A percentile compares a stretch with the other conserved stretches of the same genome.
These are phyloP conservation scores for Suillus decipiens DNA, from an alignment of 768 basidiomycete species.

Conservation along the genomic window DNA sequence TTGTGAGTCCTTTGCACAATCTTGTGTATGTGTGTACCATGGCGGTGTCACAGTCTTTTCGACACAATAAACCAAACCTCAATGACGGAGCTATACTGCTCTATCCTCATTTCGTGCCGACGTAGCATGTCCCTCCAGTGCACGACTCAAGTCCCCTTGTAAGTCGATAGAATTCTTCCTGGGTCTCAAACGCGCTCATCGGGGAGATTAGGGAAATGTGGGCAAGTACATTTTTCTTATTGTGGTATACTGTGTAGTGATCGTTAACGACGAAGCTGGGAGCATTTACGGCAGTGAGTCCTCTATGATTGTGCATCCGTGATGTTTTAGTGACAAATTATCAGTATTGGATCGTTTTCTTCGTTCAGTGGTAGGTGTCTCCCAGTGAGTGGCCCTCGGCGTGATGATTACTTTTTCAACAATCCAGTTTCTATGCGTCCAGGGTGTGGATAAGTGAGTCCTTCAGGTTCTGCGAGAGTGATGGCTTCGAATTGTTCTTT, in stretches of 20 bases:
- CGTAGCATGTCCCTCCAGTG: not conserved
- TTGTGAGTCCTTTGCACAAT: not conserved
- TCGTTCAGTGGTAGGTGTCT: slow-evolving; percentile 21
- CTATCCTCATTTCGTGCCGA: slow-evolving; percentile 2
- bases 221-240: not conserved
- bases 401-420: not conserved
- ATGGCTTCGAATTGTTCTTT: not conserved
- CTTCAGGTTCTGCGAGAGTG: not conserved
- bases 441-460: slow-evolving; percentile 31
- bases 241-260: not conserved
- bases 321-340: not conserved
- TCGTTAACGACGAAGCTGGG: not conserved
- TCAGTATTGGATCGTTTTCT: slow-evolving; percentile 22
- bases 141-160: not conserved
- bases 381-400: too few species aligned
- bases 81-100: not conserved
- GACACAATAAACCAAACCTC: not conserved
- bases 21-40: not conserved
- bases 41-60: not conserved
- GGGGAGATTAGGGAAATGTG: not conserved
- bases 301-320: not conserved
- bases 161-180: not conserved
- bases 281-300: not conserved
- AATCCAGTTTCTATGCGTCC: slow-evolving; percentile 26
- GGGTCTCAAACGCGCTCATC: not conserved